Evolutionary conservation across 306 rosid species (phyloP), one percentile per base, ranked within the genome.

Genomic region (Begonia fuchsioides): DNA sequence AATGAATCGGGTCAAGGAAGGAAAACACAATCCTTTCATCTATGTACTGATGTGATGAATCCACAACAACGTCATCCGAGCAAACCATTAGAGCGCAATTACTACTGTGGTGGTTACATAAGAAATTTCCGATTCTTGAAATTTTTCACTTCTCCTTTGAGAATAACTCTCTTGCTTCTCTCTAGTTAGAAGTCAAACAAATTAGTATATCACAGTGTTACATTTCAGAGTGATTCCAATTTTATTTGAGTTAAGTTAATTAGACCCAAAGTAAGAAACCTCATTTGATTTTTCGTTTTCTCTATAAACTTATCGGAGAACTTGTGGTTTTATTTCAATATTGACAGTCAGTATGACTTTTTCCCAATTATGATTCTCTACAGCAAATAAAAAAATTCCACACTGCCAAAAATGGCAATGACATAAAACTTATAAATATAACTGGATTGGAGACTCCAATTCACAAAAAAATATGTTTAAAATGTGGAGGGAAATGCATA

Each of bases 31-130:
- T n/a, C n/a, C 77, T 52, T 10, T 61, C n/a, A 72, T 62, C 57
- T 61, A 62, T 38, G 58, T 51, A 49, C 53, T 61, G 45, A 44
- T 68, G 53, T 77, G 87, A 52, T 71, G 69, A 20, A 82, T 68
- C 52, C 86, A 79, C 74, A 80, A 43, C 53, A 56, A 75, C 44
- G 61, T 62, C 68, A 61, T 71, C 96, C 80, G 78, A 67, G 68
- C 50, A 57, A 55, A 14, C 56, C 65, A 67, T 62, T 56, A 39
- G 44, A 39, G 44, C 47, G 9, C 32, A 47, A 54, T 64, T 47
- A 62, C 54, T 17, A 5, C 45, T 56, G n/a, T 12, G 52, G 2
- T 44, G 47, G 13, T 20, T 18, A 16, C 12, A 56, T 20, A 17
- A 17, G 46, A 56, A 56, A 40, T 26, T 3, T 26, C 35, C 35